Conservation (phyloP, 805 yeast genomes). For the Cyberlindnera amylophila region DNA sequence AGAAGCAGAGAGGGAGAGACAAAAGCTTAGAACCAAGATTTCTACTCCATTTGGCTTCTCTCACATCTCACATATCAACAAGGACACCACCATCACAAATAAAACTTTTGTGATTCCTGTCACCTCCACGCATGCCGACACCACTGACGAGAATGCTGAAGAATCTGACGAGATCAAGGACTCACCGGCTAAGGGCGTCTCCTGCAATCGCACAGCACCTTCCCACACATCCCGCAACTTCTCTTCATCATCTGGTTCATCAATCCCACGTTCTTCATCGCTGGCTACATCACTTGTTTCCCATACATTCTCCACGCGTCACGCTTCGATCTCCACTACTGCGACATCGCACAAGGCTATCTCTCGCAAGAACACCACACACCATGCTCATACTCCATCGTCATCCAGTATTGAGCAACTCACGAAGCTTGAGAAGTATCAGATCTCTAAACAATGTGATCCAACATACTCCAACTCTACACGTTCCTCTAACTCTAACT, state of each 20-base stretch:
- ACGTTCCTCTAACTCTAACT: background rate
- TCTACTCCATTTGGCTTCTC: constrained; percentile 38
- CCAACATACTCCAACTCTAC: constrained; percentile 7
- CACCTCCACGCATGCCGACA: too few relatives aligned
- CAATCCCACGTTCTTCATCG: constrained; percentile 19
- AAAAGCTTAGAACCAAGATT: constrained; percentile 23
- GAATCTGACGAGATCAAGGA: background rate
- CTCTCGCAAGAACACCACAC: constrained; percentile 12
- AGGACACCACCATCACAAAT: constrained; percentile 18
- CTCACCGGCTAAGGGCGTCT: constrained; percentile 11
- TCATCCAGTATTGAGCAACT: constrained; percentile 23
- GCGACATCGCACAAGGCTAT: constrained; percentile 18
- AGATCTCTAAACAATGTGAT: constrained; percentile 21
- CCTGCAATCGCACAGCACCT: constrained; percentile 21
- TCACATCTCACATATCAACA: constrained; percentile 38
- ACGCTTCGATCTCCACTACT: constrained; percentile 24
- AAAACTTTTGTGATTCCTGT: constrained; percentile 15
- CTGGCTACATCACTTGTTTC: constrained; percentile 21
- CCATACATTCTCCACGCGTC: constrained; percentile 12
- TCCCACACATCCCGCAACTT: background rate
- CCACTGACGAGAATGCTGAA: background rate
- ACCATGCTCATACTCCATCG: constrained; percentile 15
- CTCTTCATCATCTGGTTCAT: background rate
- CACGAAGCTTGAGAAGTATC: constrained; percentile 22
- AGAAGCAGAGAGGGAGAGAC: background rate